A percentile compares a stretch with the other conserved stretches of the same genome.
These are phyloP conservation scores for Paraphoma chrysanthemicola DNA, from an alignment of 2,329 filamentous ascomycete genomes.

Conservation along the genomic window DNA sequence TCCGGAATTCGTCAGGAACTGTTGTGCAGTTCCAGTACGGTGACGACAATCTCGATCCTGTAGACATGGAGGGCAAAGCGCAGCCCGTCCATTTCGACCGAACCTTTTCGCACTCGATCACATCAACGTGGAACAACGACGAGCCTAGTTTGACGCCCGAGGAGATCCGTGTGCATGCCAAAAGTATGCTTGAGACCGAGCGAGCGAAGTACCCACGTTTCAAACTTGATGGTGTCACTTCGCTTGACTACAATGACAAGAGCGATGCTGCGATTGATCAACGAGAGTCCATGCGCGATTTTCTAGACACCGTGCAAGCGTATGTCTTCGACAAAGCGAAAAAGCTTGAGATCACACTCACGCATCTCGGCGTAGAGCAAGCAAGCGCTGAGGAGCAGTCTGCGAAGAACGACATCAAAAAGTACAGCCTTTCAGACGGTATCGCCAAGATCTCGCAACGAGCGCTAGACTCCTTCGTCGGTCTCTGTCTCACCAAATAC, in stretches of 20 bases:
- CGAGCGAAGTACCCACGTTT: conserved; percentile 60
- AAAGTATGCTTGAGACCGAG: conserved; percentile 71
- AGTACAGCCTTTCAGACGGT: conserved; percentile 61
- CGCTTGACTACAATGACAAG: conserved; percentile 73
- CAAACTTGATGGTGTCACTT: conserved; percentile 42
- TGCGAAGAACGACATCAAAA: conserved; percentile 43
- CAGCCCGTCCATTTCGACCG: conserved; percentile 91
- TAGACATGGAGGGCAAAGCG: conserved; percentile 96
- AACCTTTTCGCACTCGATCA: conserved; percentile 83
- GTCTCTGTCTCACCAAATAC: conserved; percentile 86
- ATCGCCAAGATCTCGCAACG: conserved; percentile 82
- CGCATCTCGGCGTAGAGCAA: conserved; percentile 32
- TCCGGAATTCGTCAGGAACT: conserved; percentile 84
- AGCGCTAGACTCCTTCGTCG: conserved; percentile 78
- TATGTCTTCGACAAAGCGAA: conserved; percentile 72
- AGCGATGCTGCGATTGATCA: conserved; percentile 65
- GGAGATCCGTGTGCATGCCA: conserved; percentile 74
- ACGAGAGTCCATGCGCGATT: conserved; percentile 78
- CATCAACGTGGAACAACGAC: conserved; percentile 78
- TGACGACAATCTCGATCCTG: conserved; percentile 92
- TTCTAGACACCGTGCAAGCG: conserved; percentile 77
- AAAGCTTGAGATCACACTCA: conserved; percentile 61
- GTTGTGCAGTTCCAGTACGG: conserved; percentile 98
- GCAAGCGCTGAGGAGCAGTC: conserved; percentile 15
- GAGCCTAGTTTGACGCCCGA: conserved; percentile 76